These are phyloP conservation scores for Colletotrichum aenigma DNA, from an alignment of 2,329 filamentous ascomycete genomes.

Conservation along the genomic window DNA sequence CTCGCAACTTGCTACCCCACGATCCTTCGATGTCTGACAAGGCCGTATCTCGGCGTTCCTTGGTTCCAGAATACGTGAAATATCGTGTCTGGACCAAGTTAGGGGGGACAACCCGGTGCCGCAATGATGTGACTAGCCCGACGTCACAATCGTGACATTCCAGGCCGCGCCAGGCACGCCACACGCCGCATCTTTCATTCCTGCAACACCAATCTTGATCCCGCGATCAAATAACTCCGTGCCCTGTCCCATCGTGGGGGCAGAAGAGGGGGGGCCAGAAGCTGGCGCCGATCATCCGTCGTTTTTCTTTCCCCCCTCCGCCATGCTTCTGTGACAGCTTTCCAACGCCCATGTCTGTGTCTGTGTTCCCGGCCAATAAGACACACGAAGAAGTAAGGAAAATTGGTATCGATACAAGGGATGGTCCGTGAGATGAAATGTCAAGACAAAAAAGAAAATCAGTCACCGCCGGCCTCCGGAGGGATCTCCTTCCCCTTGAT, in stretches of 20 bases:
- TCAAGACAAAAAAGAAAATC: not conserved
- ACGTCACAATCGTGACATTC: not conserved
- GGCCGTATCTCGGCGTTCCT: not conserved
- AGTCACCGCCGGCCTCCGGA: not conserved
- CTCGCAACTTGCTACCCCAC: not conserved
- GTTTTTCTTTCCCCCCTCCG: not conserved
- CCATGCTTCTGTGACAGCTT: not conserved
- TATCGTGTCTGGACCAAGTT: not conserved
- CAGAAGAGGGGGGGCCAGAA: not conserved
- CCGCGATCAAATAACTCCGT: not conserved
- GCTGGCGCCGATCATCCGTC: not conserved
- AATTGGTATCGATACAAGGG: not conserved
- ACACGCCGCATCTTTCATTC: not conserved
- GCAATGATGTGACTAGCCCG: not conserved
- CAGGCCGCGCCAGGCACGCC: not conserved
- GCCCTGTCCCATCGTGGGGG: not conserved
- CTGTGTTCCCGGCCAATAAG: not conserved
- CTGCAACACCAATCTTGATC: not conserved
- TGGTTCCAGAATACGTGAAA: not conserved
- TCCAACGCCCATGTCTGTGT: not conserved
- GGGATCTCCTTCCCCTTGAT: constrained; percentile 15
- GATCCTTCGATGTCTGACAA: not conserved
- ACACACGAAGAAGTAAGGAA: not conserved
- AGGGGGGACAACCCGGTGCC: not conserved
- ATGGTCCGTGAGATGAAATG: not conserved